Conservation (phyloP, 2,329 filamentous ascomycete species). For the Penicillium hesseltinei region DNA sequence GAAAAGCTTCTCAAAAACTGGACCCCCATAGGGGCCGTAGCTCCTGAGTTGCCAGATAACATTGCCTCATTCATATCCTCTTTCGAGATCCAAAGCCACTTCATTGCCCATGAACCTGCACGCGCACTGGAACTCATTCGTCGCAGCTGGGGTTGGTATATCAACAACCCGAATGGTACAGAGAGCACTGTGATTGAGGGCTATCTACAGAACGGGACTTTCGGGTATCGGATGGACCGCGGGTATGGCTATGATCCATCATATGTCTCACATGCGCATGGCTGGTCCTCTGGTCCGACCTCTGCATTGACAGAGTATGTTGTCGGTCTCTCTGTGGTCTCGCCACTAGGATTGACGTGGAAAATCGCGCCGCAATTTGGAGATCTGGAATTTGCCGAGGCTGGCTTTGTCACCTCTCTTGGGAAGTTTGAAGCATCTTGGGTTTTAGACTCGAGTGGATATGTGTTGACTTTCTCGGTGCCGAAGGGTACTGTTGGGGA, state of each 20-base stretch:
- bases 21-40: conserved; percentile 55
- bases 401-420: conserved; percentile 48
- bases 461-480: conserved; percentile 23
- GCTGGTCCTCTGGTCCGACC: conserved; percentile 46
- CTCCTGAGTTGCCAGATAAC: conserved; percentile 58
- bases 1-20: conserved; percentile 51
- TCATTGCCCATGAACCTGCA: conserved; percentile 47
- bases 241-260: conserved; percentile 53
- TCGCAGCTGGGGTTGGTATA: conserved; percentile 60
- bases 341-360: conserved; percentile 44
- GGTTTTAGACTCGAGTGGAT: conserved; percentile 15
- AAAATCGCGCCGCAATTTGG: conserved; percentile 46
- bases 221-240: conserved; percentile 54
- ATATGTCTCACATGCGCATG: conserved; percentile 45
- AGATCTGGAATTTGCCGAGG: conserved; percentile 44
- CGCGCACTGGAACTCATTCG: conserved; percentile 58
- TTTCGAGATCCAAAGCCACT: conserved; percentile 60
- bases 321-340: conserved; percentile 45
- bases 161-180: conserved; percentile 57
- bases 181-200: conserved; percentile 60
- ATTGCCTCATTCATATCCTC: conserved; percentile 59
- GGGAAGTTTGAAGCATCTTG: conserved; percentile 40
- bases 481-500: conserved; percentile 23
- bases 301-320: conserved; percentile 46
- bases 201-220: conserved; percentile 56